Base-by-base conservation (phyloP, 768 basidiomycete genomes). In the Cytidiella melzeri region DNA sequence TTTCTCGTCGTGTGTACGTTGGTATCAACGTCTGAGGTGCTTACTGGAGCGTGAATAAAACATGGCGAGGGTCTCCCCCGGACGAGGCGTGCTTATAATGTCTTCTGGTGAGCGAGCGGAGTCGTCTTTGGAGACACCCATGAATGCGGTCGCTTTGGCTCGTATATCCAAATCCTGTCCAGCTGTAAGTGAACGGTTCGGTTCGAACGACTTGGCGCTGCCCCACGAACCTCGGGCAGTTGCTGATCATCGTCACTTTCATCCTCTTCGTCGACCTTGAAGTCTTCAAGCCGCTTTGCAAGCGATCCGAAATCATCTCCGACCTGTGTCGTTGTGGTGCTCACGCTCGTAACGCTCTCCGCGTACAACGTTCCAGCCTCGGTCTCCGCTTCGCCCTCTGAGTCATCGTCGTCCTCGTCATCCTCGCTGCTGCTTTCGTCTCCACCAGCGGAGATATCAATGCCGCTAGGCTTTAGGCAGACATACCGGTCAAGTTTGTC, bases 41-140 rank as follows among this genome's bases (percentile, higher is more conserved):
- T 57, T 62, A 85, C 88, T 79, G 15, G 86, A 83, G 6, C 91
- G 80, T 4, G 84, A 80, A 57, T 92, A 94, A 63, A 94, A 94
- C 65, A 75, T 73, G 0, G 89, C 83, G 6, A 93, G 67, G 0
- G 86, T 87, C 64, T 95, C 92, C 10, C 90, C 89, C 0, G 90
- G 89, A 3, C 85, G 70, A 0, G 92, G 92, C 0, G 90, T 92
- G 57, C 83, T 86, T 23, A 86, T 61, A 0, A 77, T 64, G 51
- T 92, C 89, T 59, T 92, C 90, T 0, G 76, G 70, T 1, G 84
- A 78, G 3, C 81, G 73, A 1, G 72, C 66, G 19, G 71, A 68
- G 34, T 15, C 19, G 47, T 80, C 81, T 45, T 77, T 80, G 6
- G 81, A 65, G 0, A 83, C 81, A 4, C 82, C 86, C 75, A 89